phyloP scores from a whole-genome alignment of 441 rosid genomes.

The Erodium texanum region DNA sequence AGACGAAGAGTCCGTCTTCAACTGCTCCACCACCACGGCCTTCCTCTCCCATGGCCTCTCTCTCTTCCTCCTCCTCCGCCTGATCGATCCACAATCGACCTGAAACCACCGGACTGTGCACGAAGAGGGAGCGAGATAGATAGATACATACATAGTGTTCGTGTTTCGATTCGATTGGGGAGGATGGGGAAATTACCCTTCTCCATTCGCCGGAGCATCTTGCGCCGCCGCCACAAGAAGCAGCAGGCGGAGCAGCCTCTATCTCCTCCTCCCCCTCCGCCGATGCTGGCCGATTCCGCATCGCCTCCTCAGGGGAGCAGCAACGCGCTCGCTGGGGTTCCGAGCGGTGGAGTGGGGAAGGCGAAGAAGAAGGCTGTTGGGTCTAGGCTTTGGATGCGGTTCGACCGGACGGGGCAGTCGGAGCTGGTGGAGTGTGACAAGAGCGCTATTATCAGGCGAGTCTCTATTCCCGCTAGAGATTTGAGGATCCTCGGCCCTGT shows the following conservation, averaged over 20 bases:
- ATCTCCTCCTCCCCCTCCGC: background rate
- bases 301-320: conserved; percentile 2
- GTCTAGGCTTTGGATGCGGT: conserved; percentile 82
- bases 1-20: background rate
- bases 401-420: conserved; percentile 66
- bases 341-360: conserved; percentile 26
- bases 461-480: conserved; percentile 81
- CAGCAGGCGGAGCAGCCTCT: background rate
- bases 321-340: background rate
- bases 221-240: background rate
- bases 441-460: conserved; percentile 62
- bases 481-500: conserved; percentile 88
- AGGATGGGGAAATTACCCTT: background rate
- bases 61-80: background rate
- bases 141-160: background rate
- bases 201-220: background rate
- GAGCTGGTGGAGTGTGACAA: conserved; percentile 83
- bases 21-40: conserved; percentile 5
- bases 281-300: conserved; percentile 3
- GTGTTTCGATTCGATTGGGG: background rate
- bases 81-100: background rate
- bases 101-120: background rate
- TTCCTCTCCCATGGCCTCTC: conserved; percentile 4
- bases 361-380: conserved; percentile 71
- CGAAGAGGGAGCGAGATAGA: background rate